These are phyloP conservation scores for Rhizophora mangle DNA, from an alignment of 345 rosid genomes.

Conservation along the genomic window DNA sequence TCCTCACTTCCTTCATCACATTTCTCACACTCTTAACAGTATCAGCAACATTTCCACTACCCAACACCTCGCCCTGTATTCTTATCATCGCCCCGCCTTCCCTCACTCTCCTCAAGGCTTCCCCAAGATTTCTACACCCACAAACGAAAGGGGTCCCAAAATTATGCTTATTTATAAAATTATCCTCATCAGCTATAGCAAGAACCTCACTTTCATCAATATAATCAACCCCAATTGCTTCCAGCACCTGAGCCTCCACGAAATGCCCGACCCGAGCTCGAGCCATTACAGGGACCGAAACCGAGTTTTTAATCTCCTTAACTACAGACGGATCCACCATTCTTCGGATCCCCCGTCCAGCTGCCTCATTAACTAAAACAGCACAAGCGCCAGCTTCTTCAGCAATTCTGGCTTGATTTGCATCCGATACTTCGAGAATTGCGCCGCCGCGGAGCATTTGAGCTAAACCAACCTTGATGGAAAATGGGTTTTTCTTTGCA, in stretches of 20 bases:
- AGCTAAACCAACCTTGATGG: constrained; percentile 25
- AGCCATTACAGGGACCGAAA: constrained; percentile 32
- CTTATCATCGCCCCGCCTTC: constrained; percentile 54
- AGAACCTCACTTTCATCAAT: constrained; percentile 37
- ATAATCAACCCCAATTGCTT: constrained; percentile 34
- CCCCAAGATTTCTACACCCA: constrained; percentile 40
- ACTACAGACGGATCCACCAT: constrained; percentile 27
- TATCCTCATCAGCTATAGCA: constrained; percentile 30
- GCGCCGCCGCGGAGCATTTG: constrained; percentile 34
- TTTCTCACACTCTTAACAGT: constrained; percentile 49
- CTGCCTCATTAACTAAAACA: constrained; percentile 17
- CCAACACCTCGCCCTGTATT: constrained; percentile 38
- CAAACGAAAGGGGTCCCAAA: constrained; percentile 48
- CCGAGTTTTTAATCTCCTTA: constrained; percentile 27
- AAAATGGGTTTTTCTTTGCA: constrained; percentile 20
- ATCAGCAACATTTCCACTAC: constrained; percentile 26
- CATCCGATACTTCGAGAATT: constrained; percentile 25
- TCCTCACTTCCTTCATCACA: constrained; percentile 42
- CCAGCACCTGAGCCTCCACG: constrained; percentile 40
- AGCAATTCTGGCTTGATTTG: constrained; percentile 24
- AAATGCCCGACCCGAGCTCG: constrained; percentile 38
- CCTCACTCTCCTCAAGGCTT: constrained; percentile 45
- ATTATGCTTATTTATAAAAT: constrained; percentile 51
- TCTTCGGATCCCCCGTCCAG: constrained; percentile 8
- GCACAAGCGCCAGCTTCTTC: constrained; percentile 34